phyloP scores from a whole-genome alignment of 352 stramenopile species.

The Phytophthora aleatoria region DNA sequence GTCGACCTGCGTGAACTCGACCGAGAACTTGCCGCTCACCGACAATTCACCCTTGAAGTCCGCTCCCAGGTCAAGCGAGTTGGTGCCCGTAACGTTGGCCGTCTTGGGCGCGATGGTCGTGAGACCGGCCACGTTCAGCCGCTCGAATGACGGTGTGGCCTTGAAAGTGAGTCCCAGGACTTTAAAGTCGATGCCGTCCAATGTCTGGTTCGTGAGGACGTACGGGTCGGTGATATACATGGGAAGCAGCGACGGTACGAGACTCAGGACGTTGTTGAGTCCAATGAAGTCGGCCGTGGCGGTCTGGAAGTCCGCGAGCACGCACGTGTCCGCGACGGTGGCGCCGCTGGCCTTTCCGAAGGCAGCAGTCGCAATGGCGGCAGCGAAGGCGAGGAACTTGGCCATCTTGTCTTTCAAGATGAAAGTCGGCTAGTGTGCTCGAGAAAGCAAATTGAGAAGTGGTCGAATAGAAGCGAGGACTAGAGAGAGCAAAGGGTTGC shows the following conservation, averaged over 20 bases:
- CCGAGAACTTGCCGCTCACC: slow-evolving; percentile 41
- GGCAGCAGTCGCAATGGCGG: slow-evolving; percentile 16
- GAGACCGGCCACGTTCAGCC: slow-evolving; percentile 32
- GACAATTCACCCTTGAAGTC: slow-evolving; percentile 44
- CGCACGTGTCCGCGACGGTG: slow-evolving; percentile 33
- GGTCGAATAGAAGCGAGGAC: slow-evolving; percentile 6
- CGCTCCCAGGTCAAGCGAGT: slow-evolving; percentile 43
- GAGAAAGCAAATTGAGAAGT: slow-evolving; percentile 36
- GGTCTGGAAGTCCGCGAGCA: slow-evolving; percentile 29
- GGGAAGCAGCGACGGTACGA: slow-evolving; percentile 28
- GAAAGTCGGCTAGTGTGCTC: slow-evolving; percentile 20
- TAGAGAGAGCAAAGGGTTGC: slow-evolving; percentile 25
- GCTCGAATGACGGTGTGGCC: slow-evolving; percentile 38
- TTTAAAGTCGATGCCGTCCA: slow-evolving; percentile 36
- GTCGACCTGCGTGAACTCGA: slow-evolving; percentile 59
- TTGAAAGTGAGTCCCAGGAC: slow-evolving; percentile 36
- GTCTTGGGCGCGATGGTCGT: slow-evolving; percentile 38
- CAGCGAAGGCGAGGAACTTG: slow-evolving; percentile 44
- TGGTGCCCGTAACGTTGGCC: slow-evolving; percentile 45
- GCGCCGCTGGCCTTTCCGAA: slow-evolving; percentile 24
- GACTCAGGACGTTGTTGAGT: slow-evolving; percentile 37
- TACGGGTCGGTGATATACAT: slow-evolving; percentile 39
- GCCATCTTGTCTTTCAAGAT: slow-evolving; percentile 37
- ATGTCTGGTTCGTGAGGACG: slow-evolving; percentile 34
- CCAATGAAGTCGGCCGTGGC: slow-evolving; percentile 28